A percentile compares a stretch with the other conserved stretches of the same genome.
Conservation (phyloP, 202 grass and related monocot species). For the Carex arenaria region DNA sequence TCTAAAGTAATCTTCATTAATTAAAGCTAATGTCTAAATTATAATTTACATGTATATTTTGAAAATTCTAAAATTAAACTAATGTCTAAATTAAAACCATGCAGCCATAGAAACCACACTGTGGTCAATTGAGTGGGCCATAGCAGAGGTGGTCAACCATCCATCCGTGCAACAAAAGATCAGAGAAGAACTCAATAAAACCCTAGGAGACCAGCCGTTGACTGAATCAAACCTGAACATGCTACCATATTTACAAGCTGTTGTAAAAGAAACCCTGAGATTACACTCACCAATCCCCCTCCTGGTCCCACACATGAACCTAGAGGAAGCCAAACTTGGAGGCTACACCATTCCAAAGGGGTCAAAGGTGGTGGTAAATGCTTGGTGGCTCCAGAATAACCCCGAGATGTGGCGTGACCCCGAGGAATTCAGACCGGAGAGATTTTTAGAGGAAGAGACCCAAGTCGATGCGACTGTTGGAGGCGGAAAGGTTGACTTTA, state of each 20-base stretch:
- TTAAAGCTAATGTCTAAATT: too few relatives aligned
- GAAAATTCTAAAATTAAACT: not conserved
- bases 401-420: constrained; percentile 25
- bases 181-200: constrained; percentile 23
- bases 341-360: constrained; percentile 32
- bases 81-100: not conserved
- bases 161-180: constrained; percentile 25
- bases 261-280: constrained; percentile 28
- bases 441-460: constrained; percentile 28
- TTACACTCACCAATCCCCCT: constrained; percentile 33
- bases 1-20: too few relatives aligned
- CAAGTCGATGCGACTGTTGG: constrained; percentile 23
- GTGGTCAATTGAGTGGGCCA: constrained; percentile 36
- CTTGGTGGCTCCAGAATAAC: constrained; percentile 36
- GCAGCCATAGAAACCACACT: constrained; percentile 37
- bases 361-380: constrained; percentile 34
- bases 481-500: constrained; percentile 35
- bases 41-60: too few relatives aligned
- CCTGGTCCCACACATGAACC: constrained; percentile 36
- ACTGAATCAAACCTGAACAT: constrained; percentile 27
- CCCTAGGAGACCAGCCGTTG: constrained; percentile 15
- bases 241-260: constrained; percentile 34
- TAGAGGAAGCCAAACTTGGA: constrained; percentile 35
- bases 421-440: constrained; percentile 34
- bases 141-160: constrained; percentile 32